Base-by-base conservation (phyloP, 1,284 basidiomycete genomes). In the Phenoliferia sp. region DNA sequence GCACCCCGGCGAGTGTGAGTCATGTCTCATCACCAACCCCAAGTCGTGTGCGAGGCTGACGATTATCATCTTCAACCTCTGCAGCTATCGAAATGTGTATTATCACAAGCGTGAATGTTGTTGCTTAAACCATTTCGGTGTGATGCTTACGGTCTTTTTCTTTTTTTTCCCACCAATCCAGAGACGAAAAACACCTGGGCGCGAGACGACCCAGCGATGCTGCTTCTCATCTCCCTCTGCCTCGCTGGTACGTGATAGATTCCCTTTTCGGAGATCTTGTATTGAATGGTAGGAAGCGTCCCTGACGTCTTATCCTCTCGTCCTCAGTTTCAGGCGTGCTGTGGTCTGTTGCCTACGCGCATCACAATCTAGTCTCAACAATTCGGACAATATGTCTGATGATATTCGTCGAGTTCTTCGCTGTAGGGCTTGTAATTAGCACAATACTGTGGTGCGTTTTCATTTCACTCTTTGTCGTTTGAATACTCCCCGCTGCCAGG, bases 181-280 rank as follows among this genome's bases (percentile, higher is more conserved):
- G 92, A 96, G 82, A 97, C 94, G n/a, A 96, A 96, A 84, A 96
- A 97, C 78, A 91, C 90, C 6, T 96, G 94, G 93, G 92, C 93
- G 31, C 83, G 94, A 78, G 94, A 97, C 79, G 93, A 96, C 78
- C 94, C 94, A 26, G 93, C 94, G 17, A 93, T 95, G 74, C 83
- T 95, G 44, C 84, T 95, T 56, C 84, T 96, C 60, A 87, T 95
- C 63, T 84, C 86, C 35, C 89, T 85, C 52, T 90, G 88, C 78
- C 83, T 94, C 19, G 82, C 82, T 67, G 85, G 91, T 92, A 69
- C 48, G 64, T 39, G 31, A 19, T 19, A 34, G 15, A 4, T 29
- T 6, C 9, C 35, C 32, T 19, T n/a, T 39, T 29, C 55, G n/a
- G n/a, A n/a, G n/a, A 16, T 35, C 33, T 22, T 3, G 12, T 50